Conservation (phyloP, 1,139 yeast genomes). For the Meyerozyma sp. region DNA sequence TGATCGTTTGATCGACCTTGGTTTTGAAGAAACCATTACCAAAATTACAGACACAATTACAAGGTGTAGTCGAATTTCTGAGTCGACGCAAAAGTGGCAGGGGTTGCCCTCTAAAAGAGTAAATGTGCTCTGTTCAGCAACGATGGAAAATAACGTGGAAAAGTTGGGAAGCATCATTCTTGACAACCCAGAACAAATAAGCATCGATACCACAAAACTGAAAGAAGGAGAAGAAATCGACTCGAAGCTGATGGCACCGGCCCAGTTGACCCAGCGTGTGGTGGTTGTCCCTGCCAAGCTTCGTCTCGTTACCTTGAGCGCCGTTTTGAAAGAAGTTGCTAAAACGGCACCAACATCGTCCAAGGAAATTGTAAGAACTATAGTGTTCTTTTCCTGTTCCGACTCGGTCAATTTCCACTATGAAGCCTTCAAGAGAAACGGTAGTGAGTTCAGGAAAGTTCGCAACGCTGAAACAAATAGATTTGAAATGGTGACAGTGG, state of each 20-base stretch:
- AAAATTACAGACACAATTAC: conserved; percentile 63
- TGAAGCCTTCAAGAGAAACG: conserved; percentile 59
- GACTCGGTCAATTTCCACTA: conserved; percentile 94
- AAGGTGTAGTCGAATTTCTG: conserved; percentile 33
- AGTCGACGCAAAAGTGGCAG: conserved; percentile 37
- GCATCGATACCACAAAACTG: conserved; percentile 17
- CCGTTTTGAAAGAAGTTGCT: conserved; percentile 49
- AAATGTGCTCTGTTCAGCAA: conserved; percentile 89
- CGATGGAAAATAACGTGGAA: conserved; percentile 76
- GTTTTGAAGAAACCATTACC: conserved; percentile 88
- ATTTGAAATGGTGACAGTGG: conserved; percentile 13
- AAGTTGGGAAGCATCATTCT: conserved; percentile 76
- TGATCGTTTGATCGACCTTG: conserved; percentile 88
- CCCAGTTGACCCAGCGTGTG: conserved; percentile 75
- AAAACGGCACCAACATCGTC: conserved; percentile 17
- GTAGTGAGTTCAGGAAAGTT: conserved; percentile 33
- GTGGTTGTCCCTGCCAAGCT: conserved; percentile 87
- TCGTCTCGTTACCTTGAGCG: conserved; percentile 75
- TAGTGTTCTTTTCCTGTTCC: conserved; percentile 88
- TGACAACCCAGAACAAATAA: conserved; percentile 64
- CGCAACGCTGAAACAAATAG: conserved; percentile 22
- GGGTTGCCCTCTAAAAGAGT: conserved; percentile 65
- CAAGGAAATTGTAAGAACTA: conserved; percentile 41
- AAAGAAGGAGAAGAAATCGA: conserved; percentile 8
- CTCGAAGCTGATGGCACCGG: conserved; percentile 59